Base-by-base conservation (phyloP, 495 filamentous ascomycete species). In the Penicillium atrosanguineum region DNA sequence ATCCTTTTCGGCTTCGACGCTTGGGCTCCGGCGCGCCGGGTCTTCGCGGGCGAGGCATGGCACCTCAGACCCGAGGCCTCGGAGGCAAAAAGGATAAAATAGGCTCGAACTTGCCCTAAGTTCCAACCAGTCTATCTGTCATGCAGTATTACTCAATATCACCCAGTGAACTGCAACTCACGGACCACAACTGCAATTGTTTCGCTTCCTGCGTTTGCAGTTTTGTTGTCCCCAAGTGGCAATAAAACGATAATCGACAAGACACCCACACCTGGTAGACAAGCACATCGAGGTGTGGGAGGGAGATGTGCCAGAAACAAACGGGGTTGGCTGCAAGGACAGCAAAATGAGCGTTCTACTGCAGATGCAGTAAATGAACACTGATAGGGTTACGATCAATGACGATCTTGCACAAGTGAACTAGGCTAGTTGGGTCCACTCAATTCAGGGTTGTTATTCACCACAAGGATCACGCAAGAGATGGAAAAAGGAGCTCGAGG, bases 1-100 rank as follows among this genome's bases (percentile, higher is more conserved):
- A 95, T 56, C 90, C 90, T 72, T 88, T 91, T 41, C 90, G 81
- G 63, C 88, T 91, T 65, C 90, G 77, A 61, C 80, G 76, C 69
- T 87, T 88, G 11, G 84, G 84, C 70, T 85, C 82, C 44, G 83
- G 81, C 49, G 81, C 83, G 61, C 83, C 84, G 63, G 81, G 75
- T 64, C 80, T 79, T 74, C 83, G 82, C 42, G 84, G 83, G 59
- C 85, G 82, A 69, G 85, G 85, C 85, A 88, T 88, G 71, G 59
- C 65, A 65, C 55, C 44, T 52, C 48, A 45, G 20, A 47, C 28
- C 9, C 19, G 9, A 29, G 28, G 11, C 15, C 18, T 37, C 1
- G 19, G 26, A 28, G 45, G 37, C 45, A 21, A 4, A 49, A 52
- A n/a, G 15, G 31, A 40, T 16, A 46, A 20, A 48, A 12, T 37